phyloP scores from a whole-genome alignment of 2,329 filamentous ascomycete genomes.

The Talaromyces pinophilus region DNA sequence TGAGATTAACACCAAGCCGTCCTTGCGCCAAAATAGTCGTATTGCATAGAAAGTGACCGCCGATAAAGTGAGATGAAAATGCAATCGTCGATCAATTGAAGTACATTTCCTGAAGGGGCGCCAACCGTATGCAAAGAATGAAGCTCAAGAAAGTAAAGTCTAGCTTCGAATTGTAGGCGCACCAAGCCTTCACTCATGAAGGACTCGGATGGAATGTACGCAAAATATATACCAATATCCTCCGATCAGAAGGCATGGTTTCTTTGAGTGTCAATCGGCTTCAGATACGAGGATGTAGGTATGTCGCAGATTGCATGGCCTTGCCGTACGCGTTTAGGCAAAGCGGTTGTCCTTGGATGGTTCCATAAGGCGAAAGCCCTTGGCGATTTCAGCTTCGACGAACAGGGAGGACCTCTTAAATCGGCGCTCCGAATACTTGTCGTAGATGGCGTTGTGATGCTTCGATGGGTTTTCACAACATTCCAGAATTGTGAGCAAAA shows the following conservation, averaged over 20 bases:
- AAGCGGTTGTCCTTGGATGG: constrained; percentile 18
- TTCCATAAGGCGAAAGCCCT: constrained; percentile 56
- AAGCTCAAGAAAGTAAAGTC: not conserved
- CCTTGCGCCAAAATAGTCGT: constrained; percentile 16
- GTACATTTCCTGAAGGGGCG: not conserved
- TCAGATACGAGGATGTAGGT: not conserved
- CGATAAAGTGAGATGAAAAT: not conserved
- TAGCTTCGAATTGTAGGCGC: not conserved
- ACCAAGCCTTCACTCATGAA: not conserved
- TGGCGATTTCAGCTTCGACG: constrained; percentile 72
- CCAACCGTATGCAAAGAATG: constrained; percentile 7
- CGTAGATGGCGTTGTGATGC: constrained; percentile 84
- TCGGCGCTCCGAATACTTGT: constrained; percentile 86
- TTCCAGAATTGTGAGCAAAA: constrained; percentile 77
- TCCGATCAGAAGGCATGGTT: not conserved
- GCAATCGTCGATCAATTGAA: constrained; percentile 5
- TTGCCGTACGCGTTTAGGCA: constrained; percentile 1
- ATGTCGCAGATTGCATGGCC: not conserved
- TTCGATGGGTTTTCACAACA: constrained; percentile 79
- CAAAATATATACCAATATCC: constrained; percentile 22
- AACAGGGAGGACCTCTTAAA: constrained; percentile 83
- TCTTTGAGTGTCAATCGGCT: not conserved
- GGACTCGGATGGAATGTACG: not conserved
- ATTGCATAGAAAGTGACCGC: not conserved
- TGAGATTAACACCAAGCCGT: constrained; percentile 16